Evolutionary conservation across 2,329 filamentous ascomycete genomes (phyloP), one percentile per base, ranked within the genome.

Genomic region (Ophiostoma ips): DNA sequence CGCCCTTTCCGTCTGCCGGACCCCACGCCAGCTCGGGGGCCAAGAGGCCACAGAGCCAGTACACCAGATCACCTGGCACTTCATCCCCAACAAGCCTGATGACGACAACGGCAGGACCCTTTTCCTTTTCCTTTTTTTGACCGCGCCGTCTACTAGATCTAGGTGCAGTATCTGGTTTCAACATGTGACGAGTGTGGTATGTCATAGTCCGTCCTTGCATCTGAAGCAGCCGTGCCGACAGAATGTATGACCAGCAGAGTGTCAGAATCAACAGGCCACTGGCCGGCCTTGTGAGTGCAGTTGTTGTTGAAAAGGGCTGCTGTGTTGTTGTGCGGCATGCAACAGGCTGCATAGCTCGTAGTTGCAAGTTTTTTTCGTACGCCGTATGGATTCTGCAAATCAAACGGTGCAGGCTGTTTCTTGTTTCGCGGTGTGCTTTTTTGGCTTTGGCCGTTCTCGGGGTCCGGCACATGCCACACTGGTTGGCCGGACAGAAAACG

Each of bases 201-300:
- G 19, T n/a, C 12, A 50, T 43, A 28, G 30, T 28, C 31, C 48
- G 46, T 2, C 47, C 31, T 30, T 50, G 53, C 3, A 50, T 50
- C 45, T 55, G 51, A 16, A 53, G 38, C 9, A 55, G 43, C 30
- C 46, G 46, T n/a, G 31, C 51, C 18, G 51, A 55, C 13, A 55
- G 31, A 19, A 53, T 53, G 40, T 55, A 55, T 30, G 51, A 49
- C 53, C 51, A 55, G 21, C 51, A 51, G 13, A 53, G 41, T 15
- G 44, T 50, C 38, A 53, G 43, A 30, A 53, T 49, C 49, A 44
- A 24, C 18, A 52, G 47, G 21, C 46, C 51, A 33, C 37, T 15
- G 12, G 24, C 19, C 46, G 24, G 11, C 21, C 31, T 33, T 33
- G 35, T 2, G 35, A n/a, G 35, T 36, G 21, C 46, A 37, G 46